phyloP scores from a whole-genome alignment of 2,329 filamentous ascomycete genomes.

The Stachybotrys chartarum region DNA sequence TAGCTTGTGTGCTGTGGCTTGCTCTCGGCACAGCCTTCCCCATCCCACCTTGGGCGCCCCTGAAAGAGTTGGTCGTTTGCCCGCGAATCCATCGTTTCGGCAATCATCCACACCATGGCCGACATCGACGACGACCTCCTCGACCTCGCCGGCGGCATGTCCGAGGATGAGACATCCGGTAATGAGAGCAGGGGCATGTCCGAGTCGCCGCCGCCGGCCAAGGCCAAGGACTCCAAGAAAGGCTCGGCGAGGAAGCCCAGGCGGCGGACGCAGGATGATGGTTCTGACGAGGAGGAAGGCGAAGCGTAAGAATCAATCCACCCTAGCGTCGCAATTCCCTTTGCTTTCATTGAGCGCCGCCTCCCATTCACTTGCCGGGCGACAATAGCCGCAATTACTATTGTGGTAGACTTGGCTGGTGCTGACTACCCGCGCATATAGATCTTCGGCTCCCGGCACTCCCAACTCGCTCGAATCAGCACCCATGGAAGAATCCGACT shows the following conservation, averaged over 20 bases:
- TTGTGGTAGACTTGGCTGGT: not conserved
- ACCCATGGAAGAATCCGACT: slow-evolving; percentile 85
- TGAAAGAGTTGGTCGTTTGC: not conserved
- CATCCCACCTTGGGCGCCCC: not conserved
- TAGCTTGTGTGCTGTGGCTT: too few species aligned
- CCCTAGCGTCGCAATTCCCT: not conserved
- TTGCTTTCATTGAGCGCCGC: not conserved
- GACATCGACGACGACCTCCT: slow-evolving; percentile 92
- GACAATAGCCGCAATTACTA: not conserved
- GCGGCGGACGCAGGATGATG: slow-evolving; percentile 33
- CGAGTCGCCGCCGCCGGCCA: slow-evolving; percentile 39
- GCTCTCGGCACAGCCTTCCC: not conserved
- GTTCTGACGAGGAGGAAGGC: slow-evolving; percentile 63
- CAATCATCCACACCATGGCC: slow-evolving; percentile 52
- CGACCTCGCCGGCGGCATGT: slow-evolving; percentile 77
- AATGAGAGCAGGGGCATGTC: slow-evolving; percentile 48
- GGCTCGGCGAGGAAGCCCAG: slow-evolving; percentile 36
- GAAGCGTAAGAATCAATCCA: slow-evolving; percentile 29
- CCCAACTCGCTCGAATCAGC: slow-evolving; percentile 73
- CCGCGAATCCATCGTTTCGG: not conserved
- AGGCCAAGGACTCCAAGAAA: slow-evolving; percentile 21
- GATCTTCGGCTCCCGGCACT: slow-evolving; percentile 62
- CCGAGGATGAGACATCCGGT: slow-evolving; percentile 50
- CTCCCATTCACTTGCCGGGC: not conserved
- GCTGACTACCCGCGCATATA: slow-evolving; percentile 21